These are phyloP conservation scores for Zancudomyces culisetae DNA, from an alignment of 371 early-diverging fungal species.

Conservation along the genomic window DNA sequence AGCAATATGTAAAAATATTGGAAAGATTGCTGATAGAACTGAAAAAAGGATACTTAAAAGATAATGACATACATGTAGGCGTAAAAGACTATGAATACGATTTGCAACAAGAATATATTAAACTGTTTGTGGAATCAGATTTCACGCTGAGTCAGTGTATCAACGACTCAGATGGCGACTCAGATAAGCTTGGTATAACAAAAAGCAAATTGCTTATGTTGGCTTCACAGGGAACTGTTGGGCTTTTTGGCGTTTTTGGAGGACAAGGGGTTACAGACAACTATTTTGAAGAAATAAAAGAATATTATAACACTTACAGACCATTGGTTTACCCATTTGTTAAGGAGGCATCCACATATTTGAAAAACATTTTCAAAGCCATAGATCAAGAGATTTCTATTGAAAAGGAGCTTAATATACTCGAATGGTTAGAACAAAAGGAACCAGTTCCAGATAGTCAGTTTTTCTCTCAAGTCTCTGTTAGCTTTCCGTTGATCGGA, in stretches of 20 bases:
- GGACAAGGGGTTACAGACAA: constrained; percentile 88
- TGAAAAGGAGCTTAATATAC: constrained; percentile 52
- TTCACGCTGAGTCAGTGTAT: not conserved
- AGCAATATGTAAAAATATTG: not conserved
- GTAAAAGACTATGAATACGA: not conserved
- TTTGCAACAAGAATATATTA: not conserved
- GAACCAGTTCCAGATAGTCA: constrained; percentile 53
- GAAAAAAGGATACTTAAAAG: not conserved
- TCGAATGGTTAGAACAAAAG: constrained; percentile 58
- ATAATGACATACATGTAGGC: not conserved
- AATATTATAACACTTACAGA: constrained; percentile 51
- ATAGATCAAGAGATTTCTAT: constrained; percentile 6
- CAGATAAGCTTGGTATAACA: not conserved
- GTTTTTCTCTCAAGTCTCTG: constrained; percentile 54
- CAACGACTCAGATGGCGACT: not conserved
- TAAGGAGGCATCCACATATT: constrained; percentile 40
- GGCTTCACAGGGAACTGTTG: not conserved
- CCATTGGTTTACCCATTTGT: constrained; percentile 53
- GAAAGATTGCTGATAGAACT: not conserved
- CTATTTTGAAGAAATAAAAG: constrained; percentile 74
- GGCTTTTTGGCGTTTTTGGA: constrained; percentile 66
- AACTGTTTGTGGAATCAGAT: not conserved
- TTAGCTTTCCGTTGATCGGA: constrained; percentile 72
- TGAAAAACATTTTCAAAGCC: constrained; percentile 19
- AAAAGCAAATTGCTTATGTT: not conserved